phyloP scores from a whole-genome alignment of 2,329 filamentous ascomycete genomes.

The Colletotrichum agaves region DNA sequence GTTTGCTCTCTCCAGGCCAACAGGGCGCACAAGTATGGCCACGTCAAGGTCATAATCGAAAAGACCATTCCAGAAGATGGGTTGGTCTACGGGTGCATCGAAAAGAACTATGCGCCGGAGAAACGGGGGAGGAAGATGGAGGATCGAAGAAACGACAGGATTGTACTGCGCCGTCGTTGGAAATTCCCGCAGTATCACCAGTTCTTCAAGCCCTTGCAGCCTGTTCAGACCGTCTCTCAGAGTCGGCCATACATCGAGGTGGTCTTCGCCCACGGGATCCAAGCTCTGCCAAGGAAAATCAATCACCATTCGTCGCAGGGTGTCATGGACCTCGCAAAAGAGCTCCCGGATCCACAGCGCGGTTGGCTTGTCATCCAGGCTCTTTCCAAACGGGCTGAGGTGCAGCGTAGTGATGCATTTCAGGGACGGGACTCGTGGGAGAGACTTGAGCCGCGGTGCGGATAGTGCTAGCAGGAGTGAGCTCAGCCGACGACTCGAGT shows the following conservation, averaged over 20 bases:
- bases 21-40: slow-evolving; percentile 54
- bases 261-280: slow-evolving; percentile 52
- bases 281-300: slow-evolving; percentile 59
- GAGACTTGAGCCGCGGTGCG: background rate
- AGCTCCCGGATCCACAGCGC: slow-evolving; percentile 55
- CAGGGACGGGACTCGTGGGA: slow-evolving; percentile 40
- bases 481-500: slow-evolving; percentile 50
- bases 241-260: slow-evolving; percentile 50
- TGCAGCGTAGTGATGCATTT: slow-evolving; percentile 54
- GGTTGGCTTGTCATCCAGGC: slow-evolving; percentile 52
- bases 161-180: slow-evolving; percentile 53
- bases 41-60: slow-evolving; percentile 52
- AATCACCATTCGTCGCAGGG: slow-evolving; percentile 57
- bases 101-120: slow-evolving; percentile 46
- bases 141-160: too few species aligned
- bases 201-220: slow-evolving; percentile 57
- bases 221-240: slow-evolving; percentile 58
- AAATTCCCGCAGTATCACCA: slow-evolving; percentile 59
- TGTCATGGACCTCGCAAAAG: slow-evolving; percentile 51
- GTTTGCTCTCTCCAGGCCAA: slow-evolving; percentile 46
- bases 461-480: slow-evolving; percentile 48
- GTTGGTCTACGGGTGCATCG: slow-evolving; percentile 49
- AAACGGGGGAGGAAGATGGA: too few species aligned
- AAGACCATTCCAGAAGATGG: slow-evolving; percentile 53
- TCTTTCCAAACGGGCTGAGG: slow-evolving; percentile 50